Percentiles rank a stretch among this genome's conserved stretches.
Conservation (phyloP, 2,329 filamentous ascomycete genomes). For the Proliferodiscus dingleyae region DNA sequence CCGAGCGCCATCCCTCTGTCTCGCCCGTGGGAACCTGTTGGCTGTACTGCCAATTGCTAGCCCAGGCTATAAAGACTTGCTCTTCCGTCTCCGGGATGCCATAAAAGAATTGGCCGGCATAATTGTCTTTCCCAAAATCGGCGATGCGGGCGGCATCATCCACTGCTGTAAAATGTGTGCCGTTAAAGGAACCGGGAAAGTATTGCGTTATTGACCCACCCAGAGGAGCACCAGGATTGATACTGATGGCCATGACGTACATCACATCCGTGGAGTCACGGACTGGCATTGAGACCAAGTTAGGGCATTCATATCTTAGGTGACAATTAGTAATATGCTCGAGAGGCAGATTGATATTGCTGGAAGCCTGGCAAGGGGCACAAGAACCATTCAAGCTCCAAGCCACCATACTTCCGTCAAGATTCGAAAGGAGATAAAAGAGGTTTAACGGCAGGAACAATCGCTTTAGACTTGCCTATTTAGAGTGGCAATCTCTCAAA, state of each 20-base stretch:
- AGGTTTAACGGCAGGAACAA: too few relatives aligned
- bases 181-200: slow-evolving; percentile 57
- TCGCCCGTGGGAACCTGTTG: slow-evolving; percentile 48
- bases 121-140: slow-evolving; percentile 49
- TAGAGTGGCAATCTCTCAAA: too few relatives aligned
- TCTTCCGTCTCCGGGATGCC: slow-evolving; percentile 34
- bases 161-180: slow-evolving; percentile 51
- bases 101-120: slow-evolving; percentile 53
- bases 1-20: slow-evolving; percentile 47
- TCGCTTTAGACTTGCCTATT: too few relatives aligned
- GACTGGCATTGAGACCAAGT: slow-evolving; percentile 52
- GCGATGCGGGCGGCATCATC: slow-evolving; percentile 40
- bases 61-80: slow-evolving; percentile 45
- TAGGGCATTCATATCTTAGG: slow-evolving; percentile 50
- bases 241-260: slow-evolving; percentile 45
- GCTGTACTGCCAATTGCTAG: slow-evolving; percentile 56
- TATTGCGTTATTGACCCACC: slow-evolving; percentile 53
- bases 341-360: too few relatives aligned
- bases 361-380: too few relatives aligned
- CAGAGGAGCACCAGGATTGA: slow-evolving; percentile 53
- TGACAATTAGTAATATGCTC: too few relatives aligned
- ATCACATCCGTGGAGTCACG: slow-evolving; percentile 28
- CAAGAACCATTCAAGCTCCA: too few relatives aligned
- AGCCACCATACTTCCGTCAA: too few relatives aligned
- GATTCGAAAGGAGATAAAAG: too few relatives aligned